These are phyloP conservation scores for Circinella umbellata DNA, from an alignment of 371 early-diverging fungal genomes.

Conservation along the genomic window DNA sequence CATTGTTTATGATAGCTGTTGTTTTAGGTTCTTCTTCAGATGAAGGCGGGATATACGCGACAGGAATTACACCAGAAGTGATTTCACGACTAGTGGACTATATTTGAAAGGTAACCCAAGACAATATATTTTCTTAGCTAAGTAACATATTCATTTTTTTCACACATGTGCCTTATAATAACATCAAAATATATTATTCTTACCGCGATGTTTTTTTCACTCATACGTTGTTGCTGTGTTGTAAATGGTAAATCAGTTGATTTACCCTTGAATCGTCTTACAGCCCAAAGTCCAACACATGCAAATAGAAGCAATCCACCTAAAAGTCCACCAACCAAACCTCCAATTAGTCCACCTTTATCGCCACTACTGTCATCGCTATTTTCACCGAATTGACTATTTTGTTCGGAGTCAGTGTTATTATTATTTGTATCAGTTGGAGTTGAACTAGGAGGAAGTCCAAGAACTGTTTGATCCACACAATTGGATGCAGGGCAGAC, in stretches of 20 bases:
- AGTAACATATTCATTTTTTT: too few species aligned
- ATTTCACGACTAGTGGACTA: slow-evolving; percentile 6
- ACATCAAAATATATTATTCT: not conserved
- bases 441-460: slow-evolving; percentile 17
- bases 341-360: slow-evolving; percentile 33
- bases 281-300: slow-evolving; percentile 17
- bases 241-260: slow-evolving; percentile 28
- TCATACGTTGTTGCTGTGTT: slow-evolving; percentile 7
- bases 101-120: too few species aligned
- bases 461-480: slow-evolving; percentile 30
- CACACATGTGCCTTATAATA: not conserved
- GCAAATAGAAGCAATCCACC: slow-evolving; percentile 39
- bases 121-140: too few species aligned
- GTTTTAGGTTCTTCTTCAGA: not conserved
- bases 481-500: slow-evolving; percentile 47
- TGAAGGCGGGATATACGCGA: slow-evolving; percentile 50
- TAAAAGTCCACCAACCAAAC: slow-evolving; percentile 46
- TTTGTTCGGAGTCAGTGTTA: not conserved
- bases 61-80: slow-evolving; percentile 55
- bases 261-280: slow-evolving; percentile 24
- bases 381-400: not conserved
- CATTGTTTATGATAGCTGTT: not conserved
- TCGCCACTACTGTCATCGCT: not conserved
- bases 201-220: not conserved
- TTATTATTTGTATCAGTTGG: not conserved